Base-by-base conservation (phyloP, 345 rosid species). In the Abelmoschus esculentus region DNA sequence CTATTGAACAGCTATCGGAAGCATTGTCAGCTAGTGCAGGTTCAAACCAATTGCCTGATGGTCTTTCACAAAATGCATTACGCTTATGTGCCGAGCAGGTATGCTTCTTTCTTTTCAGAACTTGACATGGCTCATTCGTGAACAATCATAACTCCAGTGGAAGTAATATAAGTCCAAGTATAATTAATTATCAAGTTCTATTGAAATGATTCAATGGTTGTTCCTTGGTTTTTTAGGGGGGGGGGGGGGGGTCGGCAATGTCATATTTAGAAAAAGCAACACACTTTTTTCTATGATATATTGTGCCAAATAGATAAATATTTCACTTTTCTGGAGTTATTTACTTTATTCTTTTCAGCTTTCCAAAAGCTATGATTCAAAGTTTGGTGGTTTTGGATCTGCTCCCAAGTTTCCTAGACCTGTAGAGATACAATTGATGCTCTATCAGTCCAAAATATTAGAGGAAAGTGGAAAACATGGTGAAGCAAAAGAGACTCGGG, bases 371-470 rank as follows among this genome's bases (percentile, higher is more conserved):
- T 93, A 86, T 57, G 98, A 93, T 76, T 78, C 91, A 2, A 60
- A 64, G 73, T 86, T 55, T 53, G 97, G 95, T 69, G 98, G 98
- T 36, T 93, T 93, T 84, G 98, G 98, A 77, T 83, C 91, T 70
- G 92, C 96, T 11, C 97, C 98, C 11, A 93, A 93, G 83, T 93
- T 93, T 82, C 98, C 97, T 6, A 84, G 97, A 69, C 98, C 98
- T 42, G 98, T 93, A 28, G 98, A 93, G 86, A 82, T 88, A 61
- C 96, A 93, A 66, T 75, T 91, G 78, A 93, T 90, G 95, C 95
- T 90, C 72, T 89, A 88, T 73, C 78, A 86, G 60, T 86, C 74
- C 42, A 89, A 89, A 74, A 90, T 79, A 73, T 62, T 90, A 75
- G 89, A 89, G 74, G 91, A 84, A 61, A 69, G 80, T 31, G 87